Evolutionary conservation across 352 stramenopile species (phyloP).

Genomic region (Hyaloperonospora arabidopsidis): DNA sequence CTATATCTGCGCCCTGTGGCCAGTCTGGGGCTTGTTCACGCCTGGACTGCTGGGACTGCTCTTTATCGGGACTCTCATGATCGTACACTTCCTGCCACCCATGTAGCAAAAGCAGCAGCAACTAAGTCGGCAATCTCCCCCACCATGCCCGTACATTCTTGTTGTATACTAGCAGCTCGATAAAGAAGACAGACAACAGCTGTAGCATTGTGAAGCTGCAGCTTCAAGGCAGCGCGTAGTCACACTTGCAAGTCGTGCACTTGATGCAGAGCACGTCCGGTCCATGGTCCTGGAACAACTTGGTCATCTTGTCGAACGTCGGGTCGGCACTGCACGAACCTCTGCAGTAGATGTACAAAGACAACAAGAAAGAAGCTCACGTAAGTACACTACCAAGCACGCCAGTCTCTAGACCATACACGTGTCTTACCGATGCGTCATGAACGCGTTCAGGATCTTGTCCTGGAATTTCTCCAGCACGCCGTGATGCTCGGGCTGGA

Average conservation of each 20-base stretch:
- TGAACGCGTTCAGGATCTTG: constrained; percentile 44
- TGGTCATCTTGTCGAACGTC: constrained; percentile 43
- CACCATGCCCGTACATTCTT: too few relatives aligned
- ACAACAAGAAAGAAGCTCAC: not conserved
- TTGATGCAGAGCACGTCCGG: constrained; percentile 34
- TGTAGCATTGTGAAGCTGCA: not conserved
- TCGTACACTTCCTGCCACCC: constrained; percentile 88
- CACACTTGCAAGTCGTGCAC: constrained; percentile 32
- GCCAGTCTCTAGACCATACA: not conserved
- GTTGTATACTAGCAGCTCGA: too few relatives aligned
- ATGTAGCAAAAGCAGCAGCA: constrained; percentile 35
- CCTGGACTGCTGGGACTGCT: constrained; percentile 85
- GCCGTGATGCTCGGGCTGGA: constrained; percentile 41
- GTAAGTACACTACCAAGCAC: not conserved
- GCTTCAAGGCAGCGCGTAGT: constrained; percentile 24
- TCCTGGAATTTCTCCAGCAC: constrained; percentile 58
- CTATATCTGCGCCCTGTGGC: constrained; percentile 87
- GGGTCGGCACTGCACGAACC: constrained; percentile 42
- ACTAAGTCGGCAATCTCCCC: not conserved
- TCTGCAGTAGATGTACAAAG: constrained; percentile 13
- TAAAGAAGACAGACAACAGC: not conserved
- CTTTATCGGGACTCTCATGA: constrained; percentile 88
- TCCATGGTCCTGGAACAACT: constrained; percentile 11
- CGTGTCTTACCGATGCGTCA: constrained; percentile 44
- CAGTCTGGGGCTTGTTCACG: constrained; percentile 88